Evolutionary conservation across 176 grass and related monocot species (phyloP), one percentile per base, ranked within the genome.

Genomic region (Aegilops tauschii): DNA sequence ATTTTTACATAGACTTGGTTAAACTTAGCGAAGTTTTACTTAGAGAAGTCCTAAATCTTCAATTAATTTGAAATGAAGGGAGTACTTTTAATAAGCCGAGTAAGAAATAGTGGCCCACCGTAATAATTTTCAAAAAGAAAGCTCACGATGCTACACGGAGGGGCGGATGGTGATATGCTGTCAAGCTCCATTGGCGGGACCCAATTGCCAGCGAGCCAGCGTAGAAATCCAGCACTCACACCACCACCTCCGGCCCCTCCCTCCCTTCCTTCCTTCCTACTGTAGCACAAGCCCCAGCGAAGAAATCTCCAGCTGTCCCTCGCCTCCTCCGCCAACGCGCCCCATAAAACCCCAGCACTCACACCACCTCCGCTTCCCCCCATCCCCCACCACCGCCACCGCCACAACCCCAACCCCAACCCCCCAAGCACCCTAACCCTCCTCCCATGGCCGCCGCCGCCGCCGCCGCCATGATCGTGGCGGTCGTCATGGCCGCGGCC

Each of bases 371-470:
- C 42, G 21, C 72, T 7, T 3, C 3, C 68, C 21, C 3, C 9
- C 20, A 21, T 4, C 49, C 66, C 9, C 21, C 13, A 31, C 76
- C 78, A 66, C 31, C 79, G 5, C 28, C 13, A 34, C 79, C 62
- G 5, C 21, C 13, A 27, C 72, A 72, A 65, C 25, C 40, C 78
- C 59, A 56, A 61, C 56, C 70, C 5, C 5, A 28, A 5, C 4
- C 10, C 61, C 40, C 62, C 25, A 10, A 27, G 71, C 71, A 17
- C 20, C 49, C 40, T 42, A 17, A 28, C 23, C 77, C 45, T 27
- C 59, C 12, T 36, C 66, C 56, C 84, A 84, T 87, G 89, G 74
- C 66, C 25, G 21, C 73, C 23, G 8, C 42, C 25, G 21, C 73
- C 23, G 8, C 42, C 64, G 18, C 64, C 65, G 65, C 40, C 61